A percentile compares a stretch with the other conserved stretches of the same genome.
These are phyloP conservation scores for Metarhizium humberi DNA, from an alignment of 2,329 filamentous ascomycete genomes.

Conservation along the genomic window DNA sequence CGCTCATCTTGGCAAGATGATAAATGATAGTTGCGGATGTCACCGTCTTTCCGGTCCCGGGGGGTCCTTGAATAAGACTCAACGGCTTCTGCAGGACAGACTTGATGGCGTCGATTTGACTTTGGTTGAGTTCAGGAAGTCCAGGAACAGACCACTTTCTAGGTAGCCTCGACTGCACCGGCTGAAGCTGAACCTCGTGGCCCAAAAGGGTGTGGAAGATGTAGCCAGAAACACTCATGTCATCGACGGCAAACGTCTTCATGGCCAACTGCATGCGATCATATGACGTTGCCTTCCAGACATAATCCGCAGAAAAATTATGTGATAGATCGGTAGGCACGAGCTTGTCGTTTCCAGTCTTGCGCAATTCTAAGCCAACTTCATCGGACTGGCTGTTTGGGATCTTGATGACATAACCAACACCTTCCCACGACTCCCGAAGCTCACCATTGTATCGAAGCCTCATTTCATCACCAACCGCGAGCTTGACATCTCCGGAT, in stretches of 20 bases:
- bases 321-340: slow-evolving; percentile 94
- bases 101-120: slow-evolving; percentile 94
- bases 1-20: slow-evolving; percentile 90
- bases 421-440: slow-evolving; percentile 87
- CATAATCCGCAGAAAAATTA: slow-evolving; percentile 97
- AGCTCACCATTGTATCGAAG: slow-evolving; percentile 93
- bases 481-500: slow-evolving; percentile 93
- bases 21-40: slow-evolving; percentile 99
- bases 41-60: slow-evolving; percentile 96
- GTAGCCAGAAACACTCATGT: slow-evolving; percentile 97
- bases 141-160: slow-evolving; percentile 96
- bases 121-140: slow-evolving; percentile 87
- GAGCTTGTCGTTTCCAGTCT: slow-evolving; percentile 91
- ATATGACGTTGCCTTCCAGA: slow-evolving; percentile 99
- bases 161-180: slow-evolving; percentile 91
- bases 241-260: slow-evolving; percentile 97
- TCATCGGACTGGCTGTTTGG: slow-evolving; percentile 99
- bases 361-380: slow-evolving; percentile 87
- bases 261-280: slow-evolving; percentile 98
- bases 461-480: slow-evolving; percentile 97
- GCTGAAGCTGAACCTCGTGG: slow-evolving; percentile 86
- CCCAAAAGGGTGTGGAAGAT: slow-evolving; percentile 96
- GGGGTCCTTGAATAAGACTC: slow-evolving; percentile 92
- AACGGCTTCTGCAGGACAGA: slow-evolving; percentile 88
- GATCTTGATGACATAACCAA: slow-evolving; percentile 98